A percentile compares a stretch with the other conserved stretches of the same genome.
phyloP scores from a whole-genome alignment of 345 rosid species.

The Salix arbutifolia region DNA sequence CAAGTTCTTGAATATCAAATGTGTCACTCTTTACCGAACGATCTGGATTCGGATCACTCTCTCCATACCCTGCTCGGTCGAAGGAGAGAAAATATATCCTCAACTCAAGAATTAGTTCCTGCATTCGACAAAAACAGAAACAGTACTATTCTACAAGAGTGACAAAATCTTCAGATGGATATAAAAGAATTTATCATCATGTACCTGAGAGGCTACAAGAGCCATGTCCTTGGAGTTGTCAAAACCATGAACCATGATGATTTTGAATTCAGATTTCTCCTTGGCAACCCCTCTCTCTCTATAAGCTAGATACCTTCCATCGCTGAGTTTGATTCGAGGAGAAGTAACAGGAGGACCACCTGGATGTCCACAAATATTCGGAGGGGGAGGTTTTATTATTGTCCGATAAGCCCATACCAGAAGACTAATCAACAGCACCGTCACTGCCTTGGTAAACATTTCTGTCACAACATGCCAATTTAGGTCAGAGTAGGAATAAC shows the following conservation, averaged over 20 bases:
- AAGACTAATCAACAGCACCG: neutral
- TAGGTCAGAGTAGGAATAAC: neutral
- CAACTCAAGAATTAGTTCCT: conserved; percentile 46
- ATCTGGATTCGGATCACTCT: conserved; percentile 52
- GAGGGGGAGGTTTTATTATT: conserved; percentile 12
- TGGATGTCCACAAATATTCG: conserved; percentile 16
- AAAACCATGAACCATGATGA: conserved; percentile 24
- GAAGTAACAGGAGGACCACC: conserved; percentile 21
- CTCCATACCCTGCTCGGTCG: conserved; percentile 64
- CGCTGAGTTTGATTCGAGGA: conserved; percentile 22
- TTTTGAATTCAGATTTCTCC: conserved; percentile 14
- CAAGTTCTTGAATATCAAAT: conserved; percentile 56
- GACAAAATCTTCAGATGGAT: too few relatives aligned
- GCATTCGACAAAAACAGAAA: neutral
- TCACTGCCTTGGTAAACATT: neutral
- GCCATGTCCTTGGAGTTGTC: conserved; percentile 8
- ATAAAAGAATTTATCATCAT: too few relatives aligned
- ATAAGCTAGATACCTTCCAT: conserved; percentile 26
- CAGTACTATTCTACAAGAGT: too few relatives aligned
- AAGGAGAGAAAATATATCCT: conserved; percentile 38
- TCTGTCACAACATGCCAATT: neutral
- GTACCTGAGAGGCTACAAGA: neutral
- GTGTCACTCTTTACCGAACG: conserved; percentile 45
- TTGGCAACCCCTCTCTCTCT: conserved; percentile 19
- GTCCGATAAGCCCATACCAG: conserved; percentile 8